These are phyloP conservation scores for Pterocarpus santalinus DNA, from an alignment of 306 rosid species.

Conservation along the genomic window DNA sequence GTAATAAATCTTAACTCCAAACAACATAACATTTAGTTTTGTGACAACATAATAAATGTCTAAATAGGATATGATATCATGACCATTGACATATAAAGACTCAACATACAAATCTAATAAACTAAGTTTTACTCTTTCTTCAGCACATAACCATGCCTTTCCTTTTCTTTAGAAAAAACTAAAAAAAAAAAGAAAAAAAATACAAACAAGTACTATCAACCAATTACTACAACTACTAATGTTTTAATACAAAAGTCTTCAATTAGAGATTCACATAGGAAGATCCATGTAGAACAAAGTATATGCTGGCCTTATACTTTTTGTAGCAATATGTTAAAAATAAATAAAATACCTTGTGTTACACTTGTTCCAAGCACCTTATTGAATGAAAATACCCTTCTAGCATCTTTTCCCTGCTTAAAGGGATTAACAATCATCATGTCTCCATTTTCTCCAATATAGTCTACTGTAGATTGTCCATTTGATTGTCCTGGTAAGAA, in stretches of 20 bases:
- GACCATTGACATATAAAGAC: constrained; percentile 8
- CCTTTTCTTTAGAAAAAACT: neutral
- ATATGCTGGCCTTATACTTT: constrained; percentile 21
- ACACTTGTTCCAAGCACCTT: constrained; percentile 88
- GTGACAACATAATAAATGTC: constrained; percentile 4
- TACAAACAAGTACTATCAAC: constrained; percentile 22
- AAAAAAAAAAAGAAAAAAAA: neutral
- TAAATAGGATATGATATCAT: neutral
- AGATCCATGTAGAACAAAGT: constrained; percentile 8
- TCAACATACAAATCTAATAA: neutral
- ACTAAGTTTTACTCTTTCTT: neutral
- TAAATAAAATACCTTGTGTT: constrained; percentile 77
- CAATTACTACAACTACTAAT: constrained; percentile 2
- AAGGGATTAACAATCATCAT: constrained; percentile 91
- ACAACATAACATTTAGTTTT: constrained; percentile 17
- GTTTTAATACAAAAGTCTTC: neutral
- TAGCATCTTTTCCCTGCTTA: constrained; percentile 88
- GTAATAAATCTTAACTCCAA: neutral
- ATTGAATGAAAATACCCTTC: constrained; percentile 91
- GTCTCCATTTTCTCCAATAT: constrained; percentile 96
- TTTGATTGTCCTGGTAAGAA: constrained; percentile 81
- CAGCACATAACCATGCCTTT: neutral
- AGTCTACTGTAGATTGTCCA: constrained; percentile 79
- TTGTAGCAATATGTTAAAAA: constrained; percentile 14
- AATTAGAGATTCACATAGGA: neutral